phyloP scores from a whole-genome alignment of 352 stramenopile genomes.

The Paralagenidium karlingii region DNA sequence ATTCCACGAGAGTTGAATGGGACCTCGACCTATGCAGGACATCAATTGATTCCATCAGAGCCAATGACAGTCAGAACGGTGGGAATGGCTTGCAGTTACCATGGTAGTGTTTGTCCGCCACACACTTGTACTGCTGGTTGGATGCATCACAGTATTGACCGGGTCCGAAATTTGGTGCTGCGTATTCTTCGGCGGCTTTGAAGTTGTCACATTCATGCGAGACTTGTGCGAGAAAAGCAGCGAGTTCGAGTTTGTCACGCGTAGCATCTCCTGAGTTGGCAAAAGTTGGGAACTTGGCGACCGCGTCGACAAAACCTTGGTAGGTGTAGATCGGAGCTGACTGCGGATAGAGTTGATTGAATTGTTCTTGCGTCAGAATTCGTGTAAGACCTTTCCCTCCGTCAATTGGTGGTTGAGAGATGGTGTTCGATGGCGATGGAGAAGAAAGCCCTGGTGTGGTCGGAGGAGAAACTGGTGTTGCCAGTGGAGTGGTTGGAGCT shows the following conservation, averaged over 20 bases:
- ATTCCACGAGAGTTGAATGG: slow-evolving; percentile 39
- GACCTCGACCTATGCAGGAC: slow-evolving; percentile 14
- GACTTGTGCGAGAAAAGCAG: slow-evolving; percentile 4
- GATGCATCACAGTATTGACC: slow-evolving; percentile 6
- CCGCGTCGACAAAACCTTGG: slow-evolving; percentile 3
- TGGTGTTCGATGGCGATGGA: too few relatives aligned
- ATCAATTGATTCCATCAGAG: slow-evolving; percentile 1
- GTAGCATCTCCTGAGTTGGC: too few relatives aligned
- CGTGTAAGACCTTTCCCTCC: too few relatives aligned
- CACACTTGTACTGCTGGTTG: slow-evolving; percentile 8
- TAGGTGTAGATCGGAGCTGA: slow-evolving; percentile 10
- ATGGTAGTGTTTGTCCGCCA: too few relatives aligned
- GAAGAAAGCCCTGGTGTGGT: too few relatives aligned
- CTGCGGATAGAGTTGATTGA: slow-evolving; percentile 7
- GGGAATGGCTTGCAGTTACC: slow-evolving; percentile 7
- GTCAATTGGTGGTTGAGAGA: too few relatives aligned
- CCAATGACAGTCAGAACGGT: slow-evolving; percentile 2
- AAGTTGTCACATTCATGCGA: slow-evolving; percentile 2
- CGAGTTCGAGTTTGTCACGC: slow-evolving; percentile 1
- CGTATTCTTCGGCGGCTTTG: too few relatives aligned
- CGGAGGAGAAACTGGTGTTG: too few relatives aligned
- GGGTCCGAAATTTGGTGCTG: too few relatives aligned
- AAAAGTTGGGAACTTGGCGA: slow-evolving; percentile 8
- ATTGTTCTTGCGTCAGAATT: too few relatives aligned
- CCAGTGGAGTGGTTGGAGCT: too few relatives aligned